phyloP scores from a whole-genome alignment of 495 filamentous ascomycete species.

The Aspergillus bridgeri region DNA sequence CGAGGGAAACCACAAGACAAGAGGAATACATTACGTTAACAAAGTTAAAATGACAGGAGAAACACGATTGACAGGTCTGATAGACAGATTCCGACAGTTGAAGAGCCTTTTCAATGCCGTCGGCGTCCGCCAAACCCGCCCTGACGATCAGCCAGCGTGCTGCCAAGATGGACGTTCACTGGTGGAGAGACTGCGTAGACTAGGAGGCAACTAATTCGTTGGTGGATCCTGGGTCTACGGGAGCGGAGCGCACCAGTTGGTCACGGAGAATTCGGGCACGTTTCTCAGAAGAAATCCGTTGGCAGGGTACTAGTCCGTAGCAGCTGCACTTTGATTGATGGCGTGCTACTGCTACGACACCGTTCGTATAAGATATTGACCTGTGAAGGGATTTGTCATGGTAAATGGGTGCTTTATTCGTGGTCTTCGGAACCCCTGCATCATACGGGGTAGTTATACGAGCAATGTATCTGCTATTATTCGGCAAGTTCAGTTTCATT shows the following conservation, averaged over 20 bases:
- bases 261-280: not conserved
- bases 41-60: not conserved
- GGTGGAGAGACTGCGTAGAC: not conserved
- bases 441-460: too few relatives aligned
- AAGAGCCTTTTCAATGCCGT: not conserved
- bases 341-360: too few relatives aligned
- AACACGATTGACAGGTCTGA: not conserved
- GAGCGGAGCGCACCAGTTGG: not conserved
- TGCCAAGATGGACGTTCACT: not conserved
- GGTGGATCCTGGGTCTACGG: not conserved
- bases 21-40: not conserved
- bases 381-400: too few relatives aligned
- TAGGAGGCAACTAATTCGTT: not conserved
- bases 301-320: not conserved
- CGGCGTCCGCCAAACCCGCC: not conserved
- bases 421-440: too few relatives aligned
- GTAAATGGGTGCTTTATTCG: too few relatives aligned
- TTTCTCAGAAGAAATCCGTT: not conserved
- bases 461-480: too few relatives aligned
- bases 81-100: not conserved
- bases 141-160: not conserved
- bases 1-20: constrained; percentile 1
- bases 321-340: too few relatives aligned
- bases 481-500: too few relatives aligned
- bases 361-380: too few relatives aligned